These are phyloP conservation scores for Fagopyrum esculentum DNA, from an alignment of 148 eudicot genomes.

Conservation along the genomic window DNA sequence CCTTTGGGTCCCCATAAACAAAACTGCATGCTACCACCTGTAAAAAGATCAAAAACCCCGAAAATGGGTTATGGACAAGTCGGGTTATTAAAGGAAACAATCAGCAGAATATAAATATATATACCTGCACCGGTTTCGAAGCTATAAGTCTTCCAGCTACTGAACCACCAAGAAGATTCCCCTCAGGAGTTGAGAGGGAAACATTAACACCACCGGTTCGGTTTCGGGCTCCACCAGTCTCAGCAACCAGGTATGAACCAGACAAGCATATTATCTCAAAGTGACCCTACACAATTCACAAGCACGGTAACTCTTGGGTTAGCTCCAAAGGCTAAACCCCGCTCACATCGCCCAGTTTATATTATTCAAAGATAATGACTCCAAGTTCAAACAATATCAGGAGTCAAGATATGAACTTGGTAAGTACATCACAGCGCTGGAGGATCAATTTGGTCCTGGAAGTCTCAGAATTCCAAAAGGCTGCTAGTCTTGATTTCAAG, in stretches of 20 bases:
- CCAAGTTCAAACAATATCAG: neutral
- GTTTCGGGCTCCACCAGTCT: slow-evolving; percentile 39
- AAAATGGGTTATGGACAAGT: neutral
- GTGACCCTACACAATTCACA: slow-evolving; percentile 37
- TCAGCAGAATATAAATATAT: neutral
- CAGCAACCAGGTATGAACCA: slow-evolving; percentile 53
- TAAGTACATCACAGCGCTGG: neutral
- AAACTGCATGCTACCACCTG: slow-evolving; percentile 72
- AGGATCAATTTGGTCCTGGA: neutral
- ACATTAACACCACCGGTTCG: slow-evolving; percentile 65
- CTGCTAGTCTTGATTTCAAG: too few relatives aligned
- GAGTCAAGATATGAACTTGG: neutral
- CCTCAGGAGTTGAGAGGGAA: slow-evolving; percentile 52
- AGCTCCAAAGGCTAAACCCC: neutral
- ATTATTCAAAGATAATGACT: neutral
- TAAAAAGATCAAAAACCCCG: slow-evolving; percentile 2
- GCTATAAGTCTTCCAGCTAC: slow-evolving; percentile 57
- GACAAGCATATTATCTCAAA: slow-evolving; percentile 67
- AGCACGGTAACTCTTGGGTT: neutral
- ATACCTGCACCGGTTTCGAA: slow-evolving; percentile 59
- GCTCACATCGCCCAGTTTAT: neutral
- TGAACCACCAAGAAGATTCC: slow-evolving; percentile 58
- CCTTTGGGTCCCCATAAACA: slow-evolving; percentile 43
- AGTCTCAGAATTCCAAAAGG: too few relatives aligned
- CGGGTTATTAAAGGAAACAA: neutral